These are phyloP conservation scores for Kitagawia praeruptora DNA, from an alignment of 129 eudicot species.

Conservation along the genomic window DNA sequence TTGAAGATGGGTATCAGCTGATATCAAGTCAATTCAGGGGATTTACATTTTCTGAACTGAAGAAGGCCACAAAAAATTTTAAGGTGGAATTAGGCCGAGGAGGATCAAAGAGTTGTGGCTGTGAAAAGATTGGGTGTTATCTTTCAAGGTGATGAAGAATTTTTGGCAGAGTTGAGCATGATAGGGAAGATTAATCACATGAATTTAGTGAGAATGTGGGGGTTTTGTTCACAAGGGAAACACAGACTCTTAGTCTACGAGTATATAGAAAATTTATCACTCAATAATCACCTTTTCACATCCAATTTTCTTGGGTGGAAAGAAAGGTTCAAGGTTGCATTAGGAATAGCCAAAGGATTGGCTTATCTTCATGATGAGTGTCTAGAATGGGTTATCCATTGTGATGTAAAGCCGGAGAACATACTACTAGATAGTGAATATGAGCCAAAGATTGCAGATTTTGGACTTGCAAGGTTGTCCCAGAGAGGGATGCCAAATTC, in stretches of 20 bases:
- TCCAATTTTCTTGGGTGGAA: conserved; percentile 32
- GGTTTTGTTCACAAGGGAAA: conserved; percentile 38
- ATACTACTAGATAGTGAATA: conserved; percentile 40
- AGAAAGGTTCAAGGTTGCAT: conserved; percentile 33
- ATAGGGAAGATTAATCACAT: conserved; percentile 45
- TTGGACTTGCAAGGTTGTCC: conserved; percentile 48
- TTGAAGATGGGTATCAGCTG: conserved; percentile 42
- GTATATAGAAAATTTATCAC: conserved; percentile 37
- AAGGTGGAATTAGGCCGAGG: conserved; percentile 44
- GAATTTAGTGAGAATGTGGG: conserved; percentile 59
- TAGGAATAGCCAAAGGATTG: conserved; percentile 46
- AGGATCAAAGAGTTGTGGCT: conserved; percentile 40
- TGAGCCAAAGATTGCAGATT: conserved; percentile 52
- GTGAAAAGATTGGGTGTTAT: conserved; percentile 34
- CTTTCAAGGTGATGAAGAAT: conserved; percentile 27
- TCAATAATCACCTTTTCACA: conserved; percentile 39
- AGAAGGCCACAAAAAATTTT: conserved; percentile 36
- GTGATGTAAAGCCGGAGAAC: conserved; percentile 58
- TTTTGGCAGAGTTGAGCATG: conserved; percentile 38
- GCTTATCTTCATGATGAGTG: conserved; percentile 61
- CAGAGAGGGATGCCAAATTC: conserved; percentile 32
- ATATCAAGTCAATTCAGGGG: conserved; percentile 36
- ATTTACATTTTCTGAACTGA: conserved; percentile 37
- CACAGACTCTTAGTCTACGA: conserved; percentile 48
- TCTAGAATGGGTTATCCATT: conserved; percentile 57